A percentile compares a stretch with the other conserved stretches of the same genome.
These are phyloP conservation scores for Kentomonas sorsogonicus DNA, from an alignment of 208 protist genomes.

Conservation along the genomic window DNA sequence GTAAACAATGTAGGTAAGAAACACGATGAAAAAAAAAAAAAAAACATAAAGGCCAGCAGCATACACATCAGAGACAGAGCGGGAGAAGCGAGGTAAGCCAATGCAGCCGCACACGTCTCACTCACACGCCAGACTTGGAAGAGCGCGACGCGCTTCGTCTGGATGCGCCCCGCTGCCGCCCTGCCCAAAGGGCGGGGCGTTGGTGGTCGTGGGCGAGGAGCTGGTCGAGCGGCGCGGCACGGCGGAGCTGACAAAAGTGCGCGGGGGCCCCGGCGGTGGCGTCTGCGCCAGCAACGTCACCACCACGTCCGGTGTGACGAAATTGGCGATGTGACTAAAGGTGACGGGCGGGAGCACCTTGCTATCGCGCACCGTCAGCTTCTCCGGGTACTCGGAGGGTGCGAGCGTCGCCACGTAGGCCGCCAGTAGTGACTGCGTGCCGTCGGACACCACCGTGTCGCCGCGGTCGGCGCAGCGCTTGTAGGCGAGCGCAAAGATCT, in stretches of 20 bases:
- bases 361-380: slow-evolving; percentile 52
- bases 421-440: too few species aligned
- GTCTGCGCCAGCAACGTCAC: slow-evolving; percentile 54
- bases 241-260: slow-evolving; percentile 16
- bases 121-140: too few species aligned
- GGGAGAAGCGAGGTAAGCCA: too few species aligned
- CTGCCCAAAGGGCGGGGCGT: too few species aligned
- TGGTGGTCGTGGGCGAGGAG: neutral
- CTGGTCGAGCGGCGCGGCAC: neutral
- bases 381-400: slow-evolving; percentile 47
- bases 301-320: slow-evolving; percentile 48
- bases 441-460: slow-evolving; percentile 8
- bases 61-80: too few species aligned
- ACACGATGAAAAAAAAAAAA: neutral
- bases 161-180: too few species aligned
- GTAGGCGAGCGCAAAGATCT: slow-evolving; percentile 60
- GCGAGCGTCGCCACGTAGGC: too few species aligned
- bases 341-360: slow-evolving; percentile 55
- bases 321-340: slow-evolving; percentile 40
- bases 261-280: slow-evolving; percentile 46
- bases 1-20: neutral
- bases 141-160: too few species aligned
- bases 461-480: slow-evolving; percentile 37
- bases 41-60: too few species aligned
- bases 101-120: too few species aligned